phyloP scores from a whole-genome alignment of 495 filamentous ascomycete genomes.

The Talaromyces ruber region DNA sequence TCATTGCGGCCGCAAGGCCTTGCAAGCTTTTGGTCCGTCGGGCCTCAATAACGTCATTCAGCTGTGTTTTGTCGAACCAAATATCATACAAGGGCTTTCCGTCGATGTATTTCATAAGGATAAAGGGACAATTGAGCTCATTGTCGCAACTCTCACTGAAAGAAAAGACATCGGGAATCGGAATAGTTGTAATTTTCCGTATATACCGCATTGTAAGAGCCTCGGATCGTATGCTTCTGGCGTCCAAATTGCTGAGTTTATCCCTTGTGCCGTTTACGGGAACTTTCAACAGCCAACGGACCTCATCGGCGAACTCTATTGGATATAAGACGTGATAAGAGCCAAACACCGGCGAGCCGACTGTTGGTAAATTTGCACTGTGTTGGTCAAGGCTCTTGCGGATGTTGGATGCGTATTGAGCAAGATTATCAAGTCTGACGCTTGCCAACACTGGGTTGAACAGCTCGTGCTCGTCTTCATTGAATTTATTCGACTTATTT shows the following conservation, averaged over 20 bases:
- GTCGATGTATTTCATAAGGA: slow-evolving; percentile 15
- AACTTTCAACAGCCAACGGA: slow-evolving; percentile 15
- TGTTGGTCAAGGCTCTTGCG: background rate
- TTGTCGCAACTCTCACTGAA: slow-evolving; percentile 12
- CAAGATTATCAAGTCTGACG: background rate
- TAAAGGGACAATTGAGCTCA: slow-evolving; percentile 10
- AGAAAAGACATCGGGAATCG: slow-evolving; percentile 18
- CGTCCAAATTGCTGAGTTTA: slow-evolving; percentile 9
- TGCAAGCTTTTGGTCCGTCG: slow-evolving; percentile 15
- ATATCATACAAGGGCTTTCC: slow-evolving; percentile 13
- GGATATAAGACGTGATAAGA: slow-evolving; percentile 16
- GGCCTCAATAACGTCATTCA: background rate
- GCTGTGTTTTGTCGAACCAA: slow-evolving; percentile 13
- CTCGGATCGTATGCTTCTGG: slow-evolving; percentile 10
- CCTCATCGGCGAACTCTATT: slow-evolving; percentile 6
- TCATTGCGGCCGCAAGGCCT: slow-evolving; percentile 21
- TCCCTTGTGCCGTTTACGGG: slow-evolving; percentile 10
- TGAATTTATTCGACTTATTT: too few relatives aligned
- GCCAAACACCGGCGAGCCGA: slow-evolving; percentile 8
- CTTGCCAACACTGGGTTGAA: background rate
- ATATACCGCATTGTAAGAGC: slow-evolving; percentile 13
- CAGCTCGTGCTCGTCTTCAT: background rate
- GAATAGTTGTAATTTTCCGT: slow-evolving; percentile 15
- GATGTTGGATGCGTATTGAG: background rate
- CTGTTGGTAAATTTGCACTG: background rate